phyloP scores from a whole-genome alignment of 2,329 filamentous ascomycete genomes.

The Colletotrichum godetiae region DNA sequence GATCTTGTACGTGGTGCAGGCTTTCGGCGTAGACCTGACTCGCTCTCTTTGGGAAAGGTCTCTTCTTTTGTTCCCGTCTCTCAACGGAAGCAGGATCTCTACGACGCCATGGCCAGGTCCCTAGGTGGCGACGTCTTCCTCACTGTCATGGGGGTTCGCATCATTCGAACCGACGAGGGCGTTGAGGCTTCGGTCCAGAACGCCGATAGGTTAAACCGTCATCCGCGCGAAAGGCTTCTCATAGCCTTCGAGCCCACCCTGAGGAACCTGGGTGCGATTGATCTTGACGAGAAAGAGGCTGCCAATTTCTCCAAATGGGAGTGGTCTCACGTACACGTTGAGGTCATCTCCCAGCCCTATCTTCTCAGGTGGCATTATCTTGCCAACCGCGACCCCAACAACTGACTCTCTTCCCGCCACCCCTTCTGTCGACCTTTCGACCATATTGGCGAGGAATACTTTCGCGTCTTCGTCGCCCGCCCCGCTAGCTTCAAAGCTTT shows the following conservation, averaged over 20 bases:
- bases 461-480: slow-evolving; percentile 42
- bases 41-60: slow-evolving; percentile 44
- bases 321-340: slow-evolving; percentile 46
- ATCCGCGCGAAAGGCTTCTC: slow-evolving; percentile 48
- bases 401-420: slow-evolving; percentile 42
- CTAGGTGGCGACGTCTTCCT: slow-evolving; percentile 51
- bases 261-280: slow-evolving; percentile 44
- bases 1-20: slow-evolving; percentile 58
- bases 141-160: slow-evolving; percentile 45
- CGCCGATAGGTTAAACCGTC: slow-evolving; percentile 32
- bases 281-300: slow-evolving; percentile 45
- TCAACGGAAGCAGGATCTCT: slow-evolving; percentile 52
- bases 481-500: slow-evolving; percentile 32
- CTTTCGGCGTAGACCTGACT: slow-evolving; percentile 49
- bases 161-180: slow-evolving; percentile 44
- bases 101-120: slow-evolving; percentile 47
- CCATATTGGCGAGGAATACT: slow-evolving; percentile 42
- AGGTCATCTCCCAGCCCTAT: slow-evolving; percentile 45
- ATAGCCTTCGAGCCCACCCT: slow-evolving; percentile 49
- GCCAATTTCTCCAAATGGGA: slow-evolving; percentile 45
- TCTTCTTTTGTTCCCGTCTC: slow-evolving; percentile 47
- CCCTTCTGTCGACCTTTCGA: slow-evolving; percentile 44
- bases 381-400: slow-evolving; percentile 42
- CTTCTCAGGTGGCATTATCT: slow-evolving; percentile 42
- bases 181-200: slow-evolving; percentile 45